These are phyloP conservation scores for Tremella yokohamensis DNA, from an alignment of 768 basidiomycete genomes.

Conservation along the genomic window DNA sequence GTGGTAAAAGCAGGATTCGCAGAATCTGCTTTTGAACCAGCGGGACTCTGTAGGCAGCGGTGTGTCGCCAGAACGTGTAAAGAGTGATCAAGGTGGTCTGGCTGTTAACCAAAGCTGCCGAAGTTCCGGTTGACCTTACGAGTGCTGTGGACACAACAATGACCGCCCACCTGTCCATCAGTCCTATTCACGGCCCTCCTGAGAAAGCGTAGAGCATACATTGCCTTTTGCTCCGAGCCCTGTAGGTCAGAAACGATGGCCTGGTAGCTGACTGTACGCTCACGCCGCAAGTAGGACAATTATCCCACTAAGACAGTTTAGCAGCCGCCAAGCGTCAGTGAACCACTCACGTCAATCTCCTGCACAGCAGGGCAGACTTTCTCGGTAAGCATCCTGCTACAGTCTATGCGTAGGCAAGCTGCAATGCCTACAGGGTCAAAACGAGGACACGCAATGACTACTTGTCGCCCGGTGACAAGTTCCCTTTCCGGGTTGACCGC, in stretches of 20 bases:
- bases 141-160: background rate
- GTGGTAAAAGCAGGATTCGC: background rate
- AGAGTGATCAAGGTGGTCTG: constrained; percentile 5
- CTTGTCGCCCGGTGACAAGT: too few relatives aligned
- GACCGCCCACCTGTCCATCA: constrained; percentile 1
- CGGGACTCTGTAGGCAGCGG: background rate
- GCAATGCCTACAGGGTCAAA: too few relatives aligned
- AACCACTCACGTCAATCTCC: constrained; percentile 1
- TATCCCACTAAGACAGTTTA: background rate
- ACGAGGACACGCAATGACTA: too few relatives aligned
- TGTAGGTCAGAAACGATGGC: background rate
- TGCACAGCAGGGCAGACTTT: constrained; percentile 3
- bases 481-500: too few relatives aligned
- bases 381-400: background rate
- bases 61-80: constrained; percentile 4
- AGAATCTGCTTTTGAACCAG: background rate
- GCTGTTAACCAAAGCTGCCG: too few relatives aligned
- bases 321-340: too few relatives aligned
- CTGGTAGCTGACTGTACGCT: background rate
- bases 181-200: background rate
- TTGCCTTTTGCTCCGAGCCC: constrained; percentile 1
- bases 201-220: background rate
- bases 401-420: too few relatives aligned
- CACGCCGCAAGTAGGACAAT: constrained; percentile 1
- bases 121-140: too few relatives aligned